Percentiles rank a stretch among this genome's conserved stretches.
phyloP scores from a whole-genome alignment of 768 basidiomycete species.

The Tulasnella sp. region DNA sequence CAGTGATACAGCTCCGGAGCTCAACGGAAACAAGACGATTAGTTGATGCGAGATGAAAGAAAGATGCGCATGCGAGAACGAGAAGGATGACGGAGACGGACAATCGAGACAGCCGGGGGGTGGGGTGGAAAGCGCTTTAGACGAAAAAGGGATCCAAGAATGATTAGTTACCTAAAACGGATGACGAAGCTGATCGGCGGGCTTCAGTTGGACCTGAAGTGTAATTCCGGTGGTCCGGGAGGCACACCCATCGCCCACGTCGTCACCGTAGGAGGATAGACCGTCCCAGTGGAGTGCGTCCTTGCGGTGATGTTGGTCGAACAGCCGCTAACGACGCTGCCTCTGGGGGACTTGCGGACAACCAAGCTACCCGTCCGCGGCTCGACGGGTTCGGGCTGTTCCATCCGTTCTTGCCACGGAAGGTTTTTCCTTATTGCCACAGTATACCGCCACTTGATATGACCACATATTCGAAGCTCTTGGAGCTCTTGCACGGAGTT shows the following conservation, averaged over 20 bases:
- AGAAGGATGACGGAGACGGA: background rate
- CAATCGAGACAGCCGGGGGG: background rate
- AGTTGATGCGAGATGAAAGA: too few relatives aligned
- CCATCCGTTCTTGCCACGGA: slow-evolving; percentile 7
- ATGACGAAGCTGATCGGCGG: background rate
- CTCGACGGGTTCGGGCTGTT: background rate
- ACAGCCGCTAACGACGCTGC: background rate
- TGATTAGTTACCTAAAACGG: background rate
- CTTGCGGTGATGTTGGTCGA: background rate
- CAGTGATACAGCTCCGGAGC: background rate
- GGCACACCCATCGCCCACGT: background rate
- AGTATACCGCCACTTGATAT: slow-evolving; percentile 4
- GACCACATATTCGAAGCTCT: background rate
- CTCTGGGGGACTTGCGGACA: background rate
- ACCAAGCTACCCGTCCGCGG: background rate
- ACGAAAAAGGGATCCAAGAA: background rate
- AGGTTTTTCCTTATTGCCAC: background rate
- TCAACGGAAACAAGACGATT: background rate
- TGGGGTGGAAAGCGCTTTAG: background rate
- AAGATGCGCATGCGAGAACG: background rate
- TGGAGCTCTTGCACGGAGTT: background rate
- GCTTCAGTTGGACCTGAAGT: background rate
- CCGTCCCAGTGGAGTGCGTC: background rate
- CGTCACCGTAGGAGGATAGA: background rate
- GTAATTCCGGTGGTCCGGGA: background rate